These are phyloP conservation scores for Brasenia schreberi DNA, from an alignment of 164 flowering plant genomes.

Conservation along the genomic window DNA sequence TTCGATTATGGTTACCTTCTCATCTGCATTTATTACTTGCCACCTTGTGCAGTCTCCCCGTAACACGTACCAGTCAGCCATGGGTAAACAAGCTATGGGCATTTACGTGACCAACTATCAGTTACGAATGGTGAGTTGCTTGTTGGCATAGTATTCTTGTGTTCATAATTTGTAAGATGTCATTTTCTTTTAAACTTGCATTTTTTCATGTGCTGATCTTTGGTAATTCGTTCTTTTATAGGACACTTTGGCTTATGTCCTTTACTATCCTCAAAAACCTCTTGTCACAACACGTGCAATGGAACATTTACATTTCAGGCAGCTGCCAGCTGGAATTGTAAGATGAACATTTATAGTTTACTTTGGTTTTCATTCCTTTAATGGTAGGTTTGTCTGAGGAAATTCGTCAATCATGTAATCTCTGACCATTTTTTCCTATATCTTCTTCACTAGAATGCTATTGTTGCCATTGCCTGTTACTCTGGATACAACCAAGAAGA, in stretches of 20 bases:
- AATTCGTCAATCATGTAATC: neutral
- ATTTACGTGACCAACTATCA: slow-evolving; percentile 97
- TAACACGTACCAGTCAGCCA: slow-evolving; percentile 97
- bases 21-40: neutral
- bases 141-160: neutral
- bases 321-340: slow-evolving; percentile 99
- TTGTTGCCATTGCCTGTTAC: slow-evolving; percentile 92
- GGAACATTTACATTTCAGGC: slow-evolving; percentile 97
- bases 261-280: slow-evolving; percentile 95
- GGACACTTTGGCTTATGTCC: slow-evolving; percentile 98
- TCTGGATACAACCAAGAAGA: slow-evolving; percentile 99
- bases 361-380: neutral
- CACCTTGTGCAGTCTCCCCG: slow-evolving; percentile 69
- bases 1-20: neutral
- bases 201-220: neutral
- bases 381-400: neutral
- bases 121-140: slow-evolving; percentile 67
- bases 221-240: slow-evolving; percentile 9
- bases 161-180: neutral
- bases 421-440: neutral
- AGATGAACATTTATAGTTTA: slow-evolving; percentile 5
- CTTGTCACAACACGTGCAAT: slow-evolving; percentile 97
- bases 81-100: slow-evolving; percentile 99
- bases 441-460: slow-evolving; percentile 55
- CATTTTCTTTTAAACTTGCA: neutral